These are phyloP conservation scores for Raffaelea albimanens DNA, from an alignment of 2,329 filamentous ascomycete genomes.

Conservation along the genomic window DNA sequence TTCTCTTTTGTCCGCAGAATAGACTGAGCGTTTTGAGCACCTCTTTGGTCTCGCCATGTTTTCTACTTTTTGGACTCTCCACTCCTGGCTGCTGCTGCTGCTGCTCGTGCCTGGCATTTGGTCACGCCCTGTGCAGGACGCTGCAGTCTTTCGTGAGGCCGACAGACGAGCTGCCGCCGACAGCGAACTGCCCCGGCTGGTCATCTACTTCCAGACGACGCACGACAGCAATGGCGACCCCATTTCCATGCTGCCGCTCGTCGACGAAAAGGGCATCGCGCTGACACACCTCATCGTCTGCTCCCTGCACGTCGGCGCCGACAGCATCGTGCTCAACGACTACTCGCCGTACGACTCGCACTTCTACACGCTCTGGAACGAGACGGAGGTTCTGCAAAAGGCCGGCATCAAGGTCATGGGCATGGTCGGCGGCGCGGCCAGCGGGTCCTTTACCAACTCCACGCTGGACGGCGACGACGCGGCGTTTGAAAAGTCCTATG, in stretches of 20 bases:
- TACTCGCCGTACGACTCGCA: slow-evolving; percentile 57
- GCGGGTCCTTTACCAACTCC: slow-evolving; percentile 54
- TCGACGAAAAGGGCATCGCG: slow-evolving; percentile 35
- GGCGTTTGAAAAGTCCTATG: slow-evolving; percentile 62
- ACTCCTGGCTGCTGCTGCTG: too few relatives aligned
- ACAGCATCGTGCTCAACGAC: slow-evolving; percentile 72
- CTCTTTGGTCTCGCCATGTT: too few relatives aligned
- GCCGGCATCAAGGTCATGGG: slow-evolving; percentile 70
- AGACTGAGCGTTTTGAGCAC: too few relatives aligned
- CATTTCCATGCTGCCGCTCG: slow-evolving; percentile 44
- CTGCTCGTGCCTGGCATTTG: too few relatives aligned
- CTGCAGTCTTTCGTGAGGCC: background rate
- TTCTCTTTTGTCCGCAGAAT: too few relatives aligned
- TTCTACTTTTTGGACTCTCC: too few relatives aligned
- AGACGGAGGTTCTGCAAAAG: slow-evolving; percentile 62
- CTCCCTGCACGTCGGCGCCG: slow-evolving; percentile 72
- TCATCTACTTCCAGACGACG: slow-evolving; percentile 47
- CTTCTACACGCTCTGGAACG: slow-evolving; percentile 68
- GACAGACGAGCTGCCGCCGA: background rate
- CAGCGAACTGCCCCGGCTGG: slow-evolving; percentile 29
- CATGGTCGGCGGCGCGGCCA: slow-evolving; percentile 80
- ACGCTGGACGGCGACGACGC: slow-evolving; percentile 38
- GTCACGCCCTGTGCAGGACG: too few relatives aligned
- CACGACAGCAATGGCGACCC: slow-evolving; percentile 32
- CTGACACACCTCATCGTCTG: slow-evolving; percentile 78